These are phyloP conservation scores for Russula lepida DNA, from an alignment of 768 basidiomycete species.

Conservation along the genomic window DNA sequence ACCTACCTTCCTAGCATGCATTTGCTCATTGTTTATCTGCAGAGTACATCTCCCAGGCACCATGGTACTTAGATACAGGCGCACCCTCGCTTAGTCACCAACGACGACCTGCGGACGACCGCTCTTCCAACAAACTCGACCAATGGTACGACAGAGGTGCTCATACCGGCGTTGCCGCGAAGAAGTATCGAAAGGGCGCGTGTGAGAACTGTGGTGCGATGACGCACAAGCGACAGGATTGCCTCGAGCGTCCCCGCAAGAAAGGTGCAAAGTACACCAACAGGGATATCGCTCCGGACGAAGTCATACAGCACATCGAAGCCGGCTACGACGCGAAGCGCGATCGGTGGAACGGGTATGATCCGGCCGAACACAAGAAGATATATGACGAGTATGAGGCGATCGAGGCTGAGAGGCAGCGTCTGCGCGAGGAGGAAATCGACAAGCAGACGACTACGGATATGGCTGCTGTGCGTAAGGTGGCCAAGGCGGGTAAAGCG, in stretches of 20 bases:
- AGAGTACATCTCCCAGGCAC: conserved; percentile 98
- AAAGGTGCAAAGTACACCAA: conserved; percentile 92
- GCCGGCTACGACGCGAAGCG: conserved; percentile 87
- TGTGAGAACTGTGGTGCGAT: conserved; percentile 99
- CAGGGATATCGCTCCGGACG: conserved; percentile 85
- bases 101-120: conserved; percentile 55
- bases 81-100: conserved; percentile 93
- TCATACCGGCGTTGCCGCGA: conserved; percentile 82
- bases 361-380: conserved; percentile 73
- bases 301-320: conserved; percentile 74
- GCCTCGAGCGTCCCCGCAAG: conserved; percentile 92
- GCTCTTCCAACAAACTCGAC: conserved; percentile 61
- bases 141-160: conserved; percentile 88
- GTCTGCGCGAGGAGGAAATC: conserved; percentile 91
- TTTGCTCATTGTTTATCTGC: not conserved
- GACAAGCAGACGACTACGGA: conserved; percentile 95
- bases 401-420: conserved; percentile 83
- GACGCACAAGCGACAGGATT: conserved; percentile 86
- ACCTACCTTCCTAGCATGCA: not conserved
- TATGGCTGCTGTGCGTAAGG: conserved; percentile 81
- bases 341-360: conserved; percentile 98
- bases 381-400: conserved; percentile 94
- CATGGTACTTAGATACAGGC: conserved; percentile 97
- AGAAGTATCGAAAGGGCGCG: conserved; percentile 95
- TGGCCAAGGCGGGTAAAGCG: conserved; percentile 81